These are phyloP conservation scores for Rutstroemia sydowiana DNA, from an alignment of 2,329 filamentous ascomycete species.

Conservation along the genomic window DNA sequence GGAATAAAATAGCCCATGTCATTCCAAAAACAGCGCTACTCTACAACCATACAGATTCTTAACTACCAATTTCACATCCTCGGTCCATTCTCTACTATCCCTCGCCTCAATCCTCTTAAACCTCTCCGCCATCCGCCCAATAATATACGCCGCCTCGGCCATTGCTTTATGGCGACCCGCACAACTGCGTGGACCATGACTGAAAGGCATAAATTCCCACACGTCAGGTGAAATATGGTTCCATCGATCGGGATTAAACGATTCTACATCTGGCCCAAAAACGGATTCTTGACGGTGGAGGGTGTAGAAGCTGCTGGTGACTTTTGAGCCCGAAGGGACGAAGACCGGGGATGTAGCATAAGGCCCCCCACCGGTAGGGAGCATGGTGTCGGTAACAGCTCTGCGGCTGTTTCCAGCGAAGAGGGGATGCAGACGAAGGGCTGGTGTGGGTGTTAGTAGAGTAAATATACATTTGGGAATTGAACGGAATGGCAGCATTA, in stretches of 20 bases:
- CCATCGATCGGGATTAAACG: conserved; percentile 71
- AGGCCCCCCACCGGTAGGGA: conserved; percentile 15
- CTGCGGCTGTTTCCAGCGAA: conserved; percentile 12
- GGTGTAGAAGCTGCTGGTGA: conserved; percentile 2
- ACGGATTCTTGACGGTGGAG: conserved; percentile 28
- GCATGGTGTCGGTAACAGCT: conserved; percentile 10
- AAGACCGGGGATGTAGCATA: conserved; percentile 13
- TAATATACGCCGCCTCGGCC: conserved; percentile 13
- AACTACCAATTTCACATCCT: conserved; percentile 3
- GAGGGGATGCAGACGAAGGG: conserved; percentile 21
- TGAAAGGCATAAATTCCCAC: conserved; percentile 62
- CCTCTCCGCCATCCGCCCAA: conserved; percentile 9
- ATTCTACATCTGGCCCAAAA: conserved; percentile 63
- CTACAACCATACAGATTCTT: conserved; percentile 10
- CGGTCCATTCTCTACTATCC: conserved; percentile 5
- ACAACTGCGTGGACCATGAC: conserved; percentile 57
- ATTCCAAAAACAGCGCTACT: background rate
- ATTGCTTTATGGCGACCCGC: conserved; percentile 43
- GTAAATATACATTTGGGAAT: background rate
- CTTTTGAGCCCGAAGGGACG: conserved; percentile 8
- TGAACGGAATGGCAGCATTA: background rate
- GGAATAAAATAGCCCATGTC: no score
- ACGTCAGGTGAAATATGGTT: conserved; percentile 52
- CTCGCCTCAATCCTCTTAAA: conserved; percentile 11
- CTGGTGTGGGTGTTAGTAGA: background rate